Percentiles rank a stretch among this genome's conserved stretches.
Conservation (phyloP, 2,329 filamentous ascomycete species). For the Coleophoma eucalyptorum region DNA sequence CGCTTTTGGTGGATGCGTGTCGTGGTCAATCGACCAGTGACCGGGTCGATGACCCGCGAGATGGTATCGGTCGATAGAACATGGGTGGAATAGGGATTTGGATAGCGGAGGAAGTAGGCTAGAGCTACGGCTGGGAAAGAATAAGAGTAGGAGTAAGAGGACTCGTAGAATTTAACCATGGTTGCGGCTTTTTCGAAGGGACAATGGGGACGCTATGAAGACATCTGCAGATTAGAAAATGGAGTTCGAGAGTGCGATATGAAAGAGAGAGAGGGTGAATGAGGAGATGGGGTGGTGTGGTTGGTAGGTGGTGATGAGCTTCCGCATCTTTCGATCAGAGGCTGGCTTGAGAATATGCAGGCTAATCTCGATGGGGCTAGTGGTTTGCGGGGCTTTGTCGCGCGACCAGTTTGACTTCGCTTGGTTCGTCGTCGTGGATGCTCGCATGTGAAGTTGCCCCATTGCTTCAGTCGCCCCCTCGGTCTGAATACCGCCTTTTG, state of each 20-base stretch:
- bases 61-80: slow-evolving; percentile 83
- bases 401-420: too few species aligned
- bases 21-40: slow-evolving; percentile 72
- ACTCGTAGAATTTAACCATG: slow-evolving; percentile 36
- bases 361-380: too few species aligned
- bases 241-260: too few species aligned
- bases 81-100: slow-evolving; percentile 79
- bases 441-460: too few species aligned
- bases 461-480: too few species aligned
- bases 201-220: slow-evolving; percentile 9
- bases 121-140: slow-evolving; percentile 82
- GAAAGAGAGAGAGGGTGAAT: neutral
- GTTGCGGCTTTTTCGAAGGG: neutral
- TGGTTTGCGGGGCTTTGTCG: too few species aligned
- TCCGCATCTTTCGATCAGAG: neutral
- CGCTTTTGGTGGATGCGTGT: slow-evolving; percentile 80
- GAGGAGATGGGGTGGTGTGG: slow-evolving; percentile 3
- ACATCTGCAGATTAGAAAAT: slow-evolving; percentile 9
- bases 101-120: slow-evolving; percentile 87
- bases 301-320: slow-evolving; percentile 1
- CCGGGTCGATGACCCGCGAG: slow-evolving; percentile 66
- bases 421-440: too few species aligned
- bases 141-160: slow-evolving; percentile 72
- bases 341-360: too few species aligned
- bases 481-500: too few species aligned